phyloP scores from a whole-genome alignment of 2,329 filamentous ascomycete species.

The Fusarium tjaetaba region DNA sequence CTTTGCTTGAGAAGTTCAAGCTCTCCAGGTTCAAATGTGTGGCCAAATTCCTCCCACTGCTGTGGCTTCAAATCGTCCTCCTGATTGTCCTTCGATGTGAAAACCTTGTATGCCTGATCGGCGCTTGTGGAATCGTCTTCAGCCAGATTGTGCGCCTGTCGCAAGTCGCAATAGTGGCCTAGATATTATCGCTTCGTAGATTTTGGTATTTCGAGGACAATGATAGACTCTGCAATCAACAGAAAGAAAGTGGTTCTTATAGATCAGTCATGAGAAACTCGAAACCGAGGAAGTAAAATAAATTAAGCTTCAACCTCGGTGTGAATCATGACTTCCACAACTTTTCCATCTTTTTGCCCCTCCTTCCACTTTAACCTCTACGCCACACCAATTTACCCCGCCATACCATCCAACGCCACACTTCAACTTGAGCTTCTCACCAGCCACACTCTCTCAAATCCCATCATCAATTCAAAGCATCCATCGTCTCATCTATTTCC shows the following conservation, averaged over 20 bases:
- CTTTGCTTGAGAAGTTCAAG: constrained; percentile 45
- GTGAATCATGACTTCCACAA: constrained; percentile 30
- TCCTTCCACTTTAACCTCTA: background rate
- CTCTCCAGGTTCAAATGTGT: constrained; percentile 33
- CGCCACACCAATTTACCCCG: constrained; percentile 34
- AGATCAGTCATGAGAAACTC: background rate
- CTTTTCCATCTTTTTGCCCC: constrained; percentile 31
- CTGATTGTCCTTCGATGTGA: background rate
- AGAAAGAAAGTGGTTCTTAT: background rate
- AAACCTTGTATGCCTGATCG: background rate
- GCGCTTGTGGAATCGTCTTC: background rate
- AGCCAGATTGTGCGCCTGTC: constrained; percentile 20
- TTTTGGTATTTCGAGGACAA: background rate
- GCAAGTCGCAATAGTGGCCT: background rate
- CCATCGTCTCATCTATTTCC: constrained; percentile 5
- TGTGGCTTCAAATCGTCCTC: constrained; percentile 21
- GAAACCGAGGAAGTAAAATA: background rate
- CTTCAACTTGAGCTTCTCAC: background rate
- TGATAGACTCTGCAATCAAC: background rate
- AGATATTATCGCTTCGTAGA: background rate
- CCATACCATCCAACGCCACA: constrained; percentile 19
- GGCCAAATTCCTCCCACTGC: constrained; percentile 42
- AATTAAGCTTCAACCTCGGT: constrained; percentile 24
- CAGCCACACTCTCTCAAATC: constrained; percentile 4
- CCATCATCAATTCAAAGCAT: background rate